Percentiles rank a stretch among this genome's conserved stretches.
phyloP scores from a whole-genome alignment of 441 rosid species.

The Biscutella laevigata region DNA sequence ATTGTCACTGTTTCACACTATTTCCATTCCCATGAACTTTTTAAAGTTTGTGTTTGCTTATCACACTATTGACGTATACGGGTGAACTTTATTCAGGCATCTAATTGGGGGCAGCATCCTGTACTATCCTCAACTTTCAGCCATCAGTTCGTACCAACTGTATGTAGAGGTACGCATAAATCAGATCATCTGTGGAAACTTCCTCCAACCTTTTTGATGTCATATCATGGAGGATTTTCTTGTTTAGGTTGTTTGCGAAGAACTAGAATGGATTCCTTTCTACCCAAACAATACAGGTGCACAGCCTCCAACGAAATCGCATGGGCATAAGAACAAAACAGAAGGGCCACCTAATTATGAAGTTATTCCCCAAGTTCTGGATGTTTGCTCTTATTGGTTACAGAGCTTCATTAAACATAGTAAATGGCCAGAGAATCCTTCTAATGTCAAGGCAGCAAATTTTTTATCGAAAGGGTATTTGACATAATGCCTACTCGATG shows the following conservation, averaged over 20 bases:
- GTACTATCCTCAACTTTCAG: slow-evolving; percentile 90
- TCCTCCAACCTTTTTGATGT: slow-evolving; percentile 15
- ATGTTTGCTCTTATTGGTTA: slow-evolving; percentile 88
- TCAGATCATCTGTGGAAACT: slow-evolving; percentile 16
- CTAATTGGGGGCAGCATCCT: slow-evolving; percentile 91
- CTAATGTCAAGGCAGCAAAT: slow-evolving; percentile 78
- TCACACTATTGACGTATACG: slow-evolving; percentile 15
- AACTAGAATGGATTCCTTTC: slow-evolving; percentile 96
- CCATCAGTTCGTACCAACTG: slow-evolving; percentile 91
- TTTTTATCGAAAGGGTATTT: slow-evolving; percentile 85
- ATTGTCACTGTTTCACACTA: slow-evolving; percentile 11
- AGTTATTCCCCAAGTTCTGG: slow-evolving; percentile 58
- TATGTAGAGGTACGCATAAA: slow-evolving; percentile 78
- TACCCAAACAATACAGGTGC: slow-evolving; percentile 42
- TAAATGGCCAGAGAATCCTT: slow-evolving; percentile 83
- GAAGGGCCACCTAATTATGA: slow-evolving; percentile 75
- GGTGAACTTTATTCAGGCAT: slow-evolving; percentile 40
- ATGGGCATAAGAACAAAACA: slow-evolving; percentile 50
- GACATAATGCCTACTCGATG: not conserved
- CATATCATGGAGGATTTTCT: slow-evolving; percentile 18
- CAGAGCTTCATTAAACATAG: slow-evolving; percentile 92
- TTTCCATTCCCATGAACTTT: not conserved
- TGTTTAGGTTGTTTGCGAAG: slow-evolving; percentile 91
- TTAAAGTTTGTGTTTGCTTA: slow-evolving; percentile 4
- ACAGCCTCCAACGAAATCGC: slow-evolving; percentile 33